Base-by-base conservation (phyloP, 2,329 filamentous ascomycete species). In the Fusarium fujikuroi region DNA sequence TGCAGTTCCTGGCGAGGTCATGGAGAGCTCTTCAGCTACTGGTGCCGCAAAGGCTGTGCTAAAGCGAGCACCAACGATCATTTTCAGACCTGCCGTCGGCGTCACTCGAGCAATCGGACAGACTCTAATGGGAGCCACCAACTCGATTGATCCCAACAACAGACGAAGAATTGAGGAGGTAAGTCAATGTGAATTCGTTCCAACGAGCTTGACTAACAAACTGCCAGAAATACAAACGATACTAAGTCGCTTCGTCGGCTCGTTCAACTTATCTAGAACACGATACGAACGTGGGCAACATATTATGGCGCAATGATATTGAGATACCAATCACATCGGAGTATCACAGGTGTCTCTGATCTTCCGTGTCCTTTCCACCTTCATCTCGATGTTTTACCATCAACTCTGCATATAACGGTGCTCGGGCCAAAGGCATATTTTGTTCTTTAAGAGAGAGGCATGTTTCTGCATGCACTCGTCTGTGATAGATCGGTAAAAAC, bases 41-140 rank as follows among this genome's bases (percentile, higher is more conserved):
- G 94, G 93, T 4, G 94, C 93, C 3, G 94, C 94, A 19, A 91
- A 86, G 77, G 95, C 92, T 3, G 91, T 99, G 23, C 87, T 92
- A 69, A 92, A 89, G 80, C 90, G 93, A 75, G 95, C 95, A 36
- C 96, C 96, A n/a, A 98, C 95, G 0, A 94, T 98, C 25, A 92
- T 99, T 58, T 90, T 99, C 75, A 87, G 95, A 62, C 96, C 96
- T 12, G 94, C 95, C 7, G 94, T 98, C 77, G 97, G 95, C 1
- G 94, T 95, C 12, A 94, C 92, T 40, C 95, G 95, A 82, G 95
- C 92, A 0, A 91, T 97, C 56, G 94, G 95, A 14, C 93, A 97
- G 84, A 94, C 95, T 42, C 85, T 99, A 66, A 87, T 98, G 84
- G 96, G 97, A 9, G 95, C 95, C 19, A 97, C 94, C 1, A 99